Base-by-base conservation (phyloP, 2,329 filamentous ascomycete genomes). In the Chaetothyriales sp. region DNA sequence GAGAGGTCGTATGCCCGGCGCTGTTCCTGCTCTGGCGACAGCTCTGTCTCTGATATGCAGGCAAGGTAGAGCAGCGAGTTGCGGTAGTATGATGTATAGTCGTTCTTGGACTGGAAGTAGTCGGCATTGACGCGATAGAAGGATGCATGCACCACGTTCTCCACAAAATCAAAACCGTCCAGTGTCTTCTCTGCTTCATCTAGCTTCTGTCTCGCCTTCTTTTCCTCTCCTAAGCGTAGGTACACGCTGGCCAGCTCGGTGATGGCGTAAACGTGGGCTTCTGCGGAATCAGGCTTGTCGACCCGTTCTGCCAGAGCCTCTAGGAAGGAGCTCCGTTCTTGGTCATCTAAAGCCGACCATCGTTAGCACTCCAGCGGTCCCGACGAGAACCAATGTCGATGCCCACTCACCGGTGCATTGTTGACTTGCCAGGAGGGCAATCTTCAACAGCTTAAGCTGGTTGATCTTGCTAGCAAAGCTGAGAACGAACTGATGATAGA, bases 391-490 rank as follows among this genome's bases (percentile, higher is more conserved):
- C 32, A 39, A 15, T 39, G 32, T 39, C 32, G 4, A 5, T 12
- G 22, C 22, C 22, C 20, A 46, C 46, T 46, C 67, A 90, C 86
- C 81, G 73, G 78, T 76, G 69, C 85, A 94, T 72, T 94, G 83
- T 62, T 83, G 80, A 49, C 88, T 87, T 45, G 92, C 86, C 70
- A 84, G 86, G 65, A 96, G 72, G 15, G 88, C 92, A 59, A 98
- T 73, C 59, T 86, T 83, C 59, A 98, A 92, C 60, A 96, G 83
- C 77, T 95, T 95, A 57, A 98, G 76, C 73, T 96, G 90, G 72
- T 96, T 98, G 76, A 98, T 95, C 77, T 93, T 95, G 67, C 95
- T 89, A 59, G 89, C 87, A 65, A 98, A 98, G 69, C 84, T 92
- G 67, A 90, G 79, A 68, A 98, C 84, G 73, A 98, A 98, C 62